Evolutionary conservation across 768 basidiomycete genomes (phyloP), one percentile per base, ranked within the genome.

Genomic region (Suillus subalutaceus): DNA sequence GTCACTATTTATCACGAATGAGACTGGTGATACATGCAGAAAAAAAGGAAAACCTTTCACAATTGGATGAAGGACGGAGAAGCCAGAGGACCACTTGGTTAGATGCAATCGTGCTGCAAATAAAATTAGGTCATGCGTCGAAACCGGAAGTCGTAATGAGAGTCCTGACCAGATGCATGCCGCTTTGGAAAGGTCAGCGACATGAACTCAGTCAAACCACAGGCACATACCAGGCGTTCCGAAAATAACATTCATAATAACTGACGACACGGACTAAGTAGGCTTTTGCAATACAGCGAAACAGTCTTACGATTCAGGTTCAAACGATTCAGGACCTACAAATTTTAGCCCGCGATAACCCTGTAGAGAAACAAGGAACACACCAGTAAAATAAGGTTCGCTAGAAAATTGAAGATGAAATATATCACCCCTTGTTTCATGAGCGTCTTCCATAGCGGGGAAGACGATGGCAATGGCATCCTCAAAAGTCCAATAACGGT

Each of bases 131-230:
- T 43, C 18, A 13, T 32, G 18, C 12, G 26, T 20, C 30, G 6
- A 10, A 30, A 43, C 9, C 6, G 40, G 3, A 41, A 60, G 26
- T 43, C 26, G 1, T 20, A 13, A 30, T 18, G 20, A 43, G 20
- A 43, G 12, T 60, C 40, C 59, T 60, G 26, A 60, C 59, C 59
- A 60, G 10, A 43, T 20, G 59, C 59, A 60, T 20, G 18, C 59
- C 40, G 40, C 59, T 60, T 30, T 26, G 3, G 6, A 20, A 15
- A 30, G 26, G 40, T 60, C 26, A 60, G 59, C 26, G 26, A 30
- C 40, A 30, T 30, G 7, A 13, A 59, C 26, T 18, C 10, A 20
- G 3, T 1, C 10, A 30, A 41, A 43, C 1, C 2, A 60, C 18
- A 26, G 2, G 18, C 18, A 60, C 59, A 43, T 60, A 60, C 59